Evolutionary conservation across 2,329 filamentous ascomycete genomes (phyloP), one percentile per base, ranked within the genome.

Genomic region (Ambrosiella cleistominuta): DNA sequence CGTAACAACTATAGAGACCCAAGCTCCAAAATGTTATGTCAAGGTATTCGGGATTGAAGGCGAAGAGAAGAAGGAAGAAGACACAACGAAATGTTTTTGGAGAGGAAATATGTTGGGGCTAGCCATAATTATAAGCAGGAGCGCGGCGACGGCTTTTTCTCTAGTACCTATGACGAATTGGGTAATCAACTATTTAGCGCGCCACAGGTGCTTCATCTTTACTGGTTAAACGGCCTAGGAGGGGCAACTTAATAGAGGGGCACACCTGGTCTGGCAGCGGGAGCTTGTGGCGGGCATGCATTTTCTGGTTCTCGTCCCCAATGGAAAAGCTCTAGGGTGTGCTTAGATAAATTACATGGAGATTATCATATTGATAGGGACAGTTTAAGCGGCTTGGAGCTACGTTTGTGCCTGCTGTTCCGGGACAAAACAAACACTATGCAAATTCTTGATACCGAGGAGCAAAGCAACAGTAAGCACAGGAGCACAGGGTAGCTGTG

Each of bases 1-100:
- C 49, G 57, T 49, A 51, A 60, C 51, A 36, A 17, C 27, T 13
- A 54, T 44, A 55, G 44, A 60, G 51, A 57, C 27, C 56, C 56
- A 55, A 38, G 55, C 59, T 58, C 56, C 58, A 58, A 55, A 60
- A 8, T 56, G 53, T 38, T 56, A 60, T 60, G 56, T 58, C 56
- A 54, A 40, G 39, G 49, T 45, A 19, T 15, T 55, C 36, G 57
- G 42, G 45, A 39, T 35, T 51, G 42, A 58, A 49, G 19, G 42
- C n/a, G 44, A 56, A 53, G 39, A 49, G 40, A 50, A 53, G 40
- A 27, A 57, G 44, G 50, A 44, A 45, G 47, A 56, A 58, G 50
- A 47, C 38, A 45, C 50, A 39, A 54, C 42, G 44, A 51, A 17
- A 37, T 56, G 53, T 56, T 56, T 49, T 56, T 56, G 40, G 37